Conservation (phyloP, 345 rosid species). For the Heritiera littoralis region DNA sequence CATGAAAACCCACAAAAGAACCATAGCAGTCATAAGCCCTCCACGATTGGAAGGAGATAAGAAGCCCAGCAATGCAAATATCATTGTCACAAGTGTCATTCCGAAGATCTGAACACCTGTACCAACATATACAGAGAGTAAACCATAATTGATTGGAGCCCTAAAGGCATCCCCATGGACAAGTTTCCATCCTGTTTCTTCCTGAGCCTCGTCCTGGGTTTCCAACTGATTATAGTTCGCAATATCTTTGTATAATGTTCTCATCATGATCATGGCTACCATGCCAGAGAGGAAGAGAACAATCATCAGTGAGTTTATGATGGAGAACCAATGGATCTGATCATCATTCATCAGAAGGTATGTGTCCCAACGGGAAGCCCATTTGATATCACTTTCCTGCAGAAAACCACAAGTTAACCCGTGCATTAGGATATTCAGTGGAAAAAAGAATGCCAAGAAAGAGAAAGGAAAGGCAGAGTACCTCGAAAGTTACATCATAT, state of each 20-base stretch:
- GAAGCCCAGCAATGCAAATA: slow-evolving; percentile 91
- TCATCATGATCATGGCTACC: slow-evolving; percentile 99
- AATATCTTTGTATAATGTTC: slow-evolving; percentile 89
- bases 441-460: not conserved
- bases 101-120: slow-evolving; percentile 91
- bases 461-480: slow-evolving; percentile 26
- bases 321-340: slow-evolving; percentile 97
- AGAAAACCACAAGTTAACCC: slow-evolving; percentile 3
- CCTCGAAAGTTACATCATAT: slow-evolving; percentile 91
- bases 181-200: slow-evolving; percentile 98
- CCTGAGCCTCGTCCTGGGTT: slow-evolving; percentile 96
- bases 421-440: not conserved
- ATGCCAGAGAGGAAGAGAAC: slow-evolving; percentile 96
- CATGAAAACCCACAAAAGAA: slow-evolving; percentile 98
- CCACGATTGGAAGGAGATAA: slow-evolving; percentile 97
- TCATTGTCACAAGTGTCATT: slow-evolving; percentile 95
- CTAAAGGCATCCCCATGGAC: slow-evolving; percentile 95
- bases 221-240: slow-evolving; percentile 92
- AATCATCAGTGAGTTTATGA: slow-evolving; percentile 92
- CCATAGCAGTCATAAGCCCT: slow-evolving; percentile 99
- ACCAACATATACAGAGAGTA: slow-evolving; percentile 87
- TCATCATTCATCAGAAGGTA: slow-evolving; percentile 96
- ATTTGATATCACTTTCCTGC: slow-evolving; percentile 91
- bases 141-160: slow-evolving; percentile 74
- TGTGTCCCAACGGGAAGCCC: slow-evolving; percentile 99